Base-by-base conservation (phyloP, 331 rosid species). In the Spiraea crenata region DNA sequence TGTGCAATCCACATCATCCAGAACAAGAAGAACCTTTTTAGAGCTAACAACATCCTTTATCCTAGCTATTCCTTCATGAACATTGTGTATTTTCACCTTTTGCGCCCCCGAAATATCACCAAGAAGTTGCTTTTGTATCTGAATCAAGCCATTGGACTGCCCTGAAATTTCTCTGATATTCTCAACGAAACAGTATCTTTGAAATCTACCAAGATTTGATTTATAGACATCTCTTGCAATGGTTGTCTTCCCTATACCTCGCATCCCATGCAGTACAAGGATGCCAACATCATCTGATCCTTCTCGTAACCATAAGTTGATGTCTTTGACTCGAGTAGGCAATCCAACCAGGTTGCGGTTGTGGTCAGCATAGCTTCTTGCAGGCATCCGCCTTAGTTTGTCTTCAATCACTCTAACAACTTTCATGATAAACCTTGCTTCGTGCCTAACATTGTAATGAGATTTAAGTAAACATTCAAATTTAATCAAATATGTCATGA, bases 1-100 rank as follows among this genome's bases (percentile, higher is more conserved):
- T 7, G 4, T 9, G 20, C 20, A 65, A 42, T 68, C 73, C 3
- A 68, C 39, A 56, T 68, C 73, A 40, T 68, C 63, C 7, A 68
- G 73, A 31, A 68, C 39, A 7, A 68, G 17, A 0, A 68, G 25
- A 9, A 69, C 54, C 19, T 34, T 41, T 56, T 8, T 41, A 46
- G 5, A 1, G 25, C 5, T 8, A 6, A 44, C 15, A 15, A 13
- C 46, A n/a, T 56, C 17, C 54, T 25, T 34, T 35, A 19, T 25
- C 46, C 6, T n/a, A 35, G 7, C 5, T 14, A 4, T 14, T 48
- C 52, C 52, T 12, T 48, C 52, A 13, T 0, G 5, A 16, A 60
- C 19, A 35, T 9, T 37, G 65, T 13, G 17, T 9, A 60, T 12
- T 37, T 14, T 7, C 15, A 35, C 15, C 6, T 60, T 35, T 11